Evolutionary conservation across 768 basidiomycete genomes (phyloP).

Genomic region (Dioszegia crocea): DNA sequence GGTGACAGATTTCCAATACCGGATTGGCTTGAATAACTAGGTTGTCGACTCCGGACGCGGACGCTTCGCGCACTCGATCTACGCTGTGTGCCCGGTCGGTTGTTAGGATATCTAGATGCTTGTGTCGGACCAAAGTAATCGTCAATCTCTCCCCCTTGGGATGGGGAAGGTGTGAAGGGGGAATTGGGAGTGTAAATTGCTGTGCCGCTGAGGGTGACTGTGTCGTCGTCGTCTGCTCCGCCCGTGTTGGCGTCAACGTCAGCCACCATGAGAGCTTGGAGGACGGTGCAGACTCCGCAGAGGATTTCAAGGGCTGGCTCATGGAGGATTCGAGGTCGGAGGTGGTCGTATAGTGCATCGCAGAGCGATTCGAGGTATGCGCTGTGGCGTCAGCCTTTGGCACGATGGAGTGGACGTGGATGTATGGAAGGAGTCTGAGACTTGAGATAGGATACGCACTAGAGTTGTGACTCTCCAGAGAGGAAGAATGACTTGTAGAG

Average conservation of each 20-base stretch:
- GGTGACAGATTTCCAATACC: background rate
- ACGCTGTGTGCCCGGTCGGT: background rate
- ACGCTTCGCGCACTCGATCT: background rate
- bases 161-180: background rate
- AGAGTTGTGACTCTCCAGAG: slow-evolving; percentile 70
- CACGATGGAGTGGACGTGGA: no score
- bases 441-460: slow-evolving; percentile 51
- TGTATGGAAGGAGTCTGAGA: no score
- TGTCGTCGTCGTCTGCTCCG: slow-evolving; percentile 23
- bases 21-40: background rate
- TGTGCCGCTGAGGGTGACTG: background rate
- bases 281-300: slow-evolving; percentile 91
- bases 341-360: slow-evolving; percentile 90
- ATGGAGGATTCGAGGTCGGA: slow-evolving; percentile 90
- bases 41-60: background rate
- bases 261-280: slow-evolving; percentile 92
- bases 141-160: background rate
- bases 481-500: slow-evolving; percentile 81
- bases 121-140: slow-evolving; percentile 16
- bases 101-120: background rate
- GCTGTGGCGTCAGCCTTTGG: slow-evolving; percentile 52
- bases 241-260: slow-evolving; percentile 63
- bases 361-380: slow-evolving; percentile 85
- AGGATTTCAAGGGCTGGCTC: slow-evolving; percentile 81
- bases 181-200: slow-evolving; percentile 37